Percentiles rank a stretch among this genome's conserved stretches.
Conservation (phyloP, 2,329 filamentous ascomycete genomes). For the Trichophyton schoenleinii region DNA sequence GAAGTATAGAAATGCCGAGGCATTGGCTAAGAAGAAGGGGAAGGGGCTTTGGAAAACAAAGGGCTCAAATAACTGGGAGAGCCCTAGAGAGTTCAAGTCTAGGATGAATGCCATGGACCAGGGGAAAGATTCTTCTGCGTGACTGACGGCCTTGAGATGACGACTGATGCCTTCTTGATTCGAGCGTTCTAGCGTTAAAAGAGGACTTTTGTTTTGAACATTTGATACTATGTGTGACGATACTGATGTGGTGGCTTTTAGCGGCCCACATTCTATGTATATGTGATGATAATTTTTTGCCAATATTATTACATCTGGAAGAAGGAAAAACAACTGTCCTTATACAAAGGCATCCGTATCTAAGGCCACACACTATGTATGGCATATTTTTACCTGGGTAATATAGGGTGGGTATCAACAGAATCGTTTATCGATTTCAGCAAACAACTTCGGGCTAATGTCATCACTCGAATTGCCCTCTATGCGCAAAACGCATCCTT, state of each 20-base stretch:
- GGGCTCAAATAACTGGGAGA: constrained; percentile 51
- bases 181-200: constrained; percentile 1
- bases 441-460: constrained; percentile 79
- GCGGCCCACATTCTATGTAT: not conserved
- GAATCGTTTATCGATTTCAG: constrained; percentile 72
- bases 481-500: constrained; percentile 75
- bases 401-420: constrained; percentile 17
- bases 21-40: constrained; percentile 49
- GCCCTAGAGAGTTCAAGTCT: constrained; percentile 75
- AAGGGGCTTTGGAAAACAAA: constrained; percentile 61
- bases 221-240: not conserved
- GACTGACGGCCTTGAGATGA: not conserved
- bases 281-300: not conserved
- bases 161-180: not conserved
- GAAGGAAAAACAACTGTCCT: not conserved
- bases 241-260: constrained; percentile 1
- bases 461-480: constrained; percentile 85
- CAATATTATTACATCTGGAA: not conserved
- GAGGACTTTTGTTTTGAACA: not conserved
- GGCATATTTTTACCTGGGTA: not conserved
- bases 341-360: not conserved
- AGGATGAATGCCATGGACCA: constrained; percentile 36
- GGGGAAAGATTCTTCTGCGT: not conserved
- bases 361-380: not conserved
- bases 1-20: constrained; percentile 37